A percentile compares a stretch with the other conserved stretches of the same genome.
Evolutionary conservation across 169 alveolate species (phyloP).

Genomic region (Plasmodium knowlesi): DNA sequence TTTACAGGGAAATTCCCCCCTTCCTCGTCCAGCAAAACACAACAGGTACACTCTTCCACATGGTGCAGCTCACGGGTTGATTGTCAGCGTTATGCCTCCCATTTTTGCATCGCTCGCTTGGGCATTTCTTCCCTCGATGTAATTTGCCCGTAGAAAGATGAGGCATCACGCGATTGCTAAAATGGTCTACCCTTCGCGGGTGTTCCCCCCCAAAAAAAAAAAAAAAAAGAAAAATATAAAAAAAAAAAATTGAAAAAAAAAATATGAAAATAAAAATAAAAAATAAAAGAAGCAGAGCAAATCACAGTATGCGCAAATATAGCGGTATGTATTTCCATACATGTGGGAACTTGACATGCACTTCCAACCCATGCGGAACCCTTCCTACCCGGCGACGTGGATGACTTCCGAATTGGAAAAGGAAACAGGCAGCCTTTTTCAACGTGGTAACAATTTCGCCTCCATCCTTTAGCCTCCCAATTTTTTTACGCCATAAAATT

Average conservation of each 20-base stretch:
- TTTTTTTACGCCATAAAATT: background rate
- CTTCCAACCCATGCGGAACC: background rate
- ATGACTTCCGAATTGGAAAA: background rate
- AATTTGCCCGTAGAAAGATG: background rate
- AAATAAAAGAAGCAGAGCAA: background rate
- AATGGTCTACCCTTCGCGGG: background rate
- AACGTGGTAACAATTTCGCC: background rate
- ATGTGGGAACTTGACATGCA: background rate
- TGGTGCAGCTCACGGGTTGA: background rate
- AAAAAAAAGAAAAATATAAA: background rate
- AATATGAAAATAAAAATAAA: background rate
- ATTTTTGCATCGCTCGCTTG: background rate
- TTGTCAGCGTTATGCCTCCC: background rate
- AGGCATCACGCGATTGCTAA: background rate
- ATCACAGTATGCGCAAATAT: background rate
- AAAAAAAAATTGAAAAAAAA: too few species aligned
- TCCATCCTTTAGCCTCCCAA: background rate
- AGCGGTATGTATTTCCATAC: background rate
- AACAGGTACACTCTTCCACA: background rate
- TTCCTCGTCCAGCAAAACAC: background rate
- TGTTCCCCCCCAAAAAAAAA: background rate
- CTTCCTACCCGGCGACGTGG: background rate
- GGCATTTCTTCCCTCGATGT: background rate
- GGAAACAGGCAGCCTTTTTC: background rate
- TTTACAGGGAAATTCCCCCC: background rate